Conservation (phyloP, 192 early-diverging fungal species). For the Obelidium mucronatum region DNA sequence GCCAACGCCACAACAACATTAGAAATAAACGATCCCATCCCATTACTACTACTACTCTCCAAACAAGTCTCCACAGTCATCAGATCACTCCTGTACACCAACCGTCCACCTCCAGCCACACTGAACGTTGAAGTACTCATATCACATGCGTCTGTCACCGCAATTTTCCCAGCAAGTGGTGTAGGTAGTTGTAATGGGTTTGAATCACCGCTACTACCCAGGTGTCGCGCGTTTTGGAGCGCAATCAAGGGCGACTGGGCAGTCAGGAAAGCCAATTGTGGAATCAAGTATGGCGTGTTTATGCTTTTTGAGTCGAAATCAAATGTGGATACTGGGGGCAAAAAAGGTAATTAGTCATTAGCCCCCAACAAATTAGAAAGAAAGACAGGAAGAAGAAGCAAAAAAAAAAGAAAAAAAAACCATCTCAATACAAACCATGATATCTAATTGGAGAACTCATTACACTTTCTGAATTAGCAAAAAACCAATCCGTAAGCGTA, state of each 20-base stretch:
- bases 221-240: constrained; percentile 5
- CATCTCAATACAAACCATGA: constrained; percentile 13
- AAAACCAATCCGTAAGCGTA: not conserved
- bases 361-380: not conserved
- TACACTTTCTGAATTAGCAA: not conserved
- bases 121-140: not conserved
- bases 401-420: not conserved
- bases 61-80: constrained; percentile 15
- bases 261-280: constrained; percentile 16
- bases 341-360: not conserved
- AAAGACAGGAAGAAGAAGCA: too few relatives aligned
- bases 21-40: not conserved
- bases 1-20: not conserved
- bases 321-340: constrained; percentile 3
- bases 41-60: not conserved
- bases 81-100: constrained; percentile 12
- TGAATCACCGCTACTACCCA: not conserved
- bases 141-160: constrained; percentile 9
- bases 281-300: constrained; percentile 9
- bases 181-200: constrained; percentile 4
- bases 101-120: not conserved
- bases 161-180: not conserved
- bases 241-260: constrained; percentile 1
- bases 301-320: constrained; percentile 9
- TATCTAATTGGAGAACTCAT: constrained; percentile 8